phyloP scores from a whole-genome alignment of 176 grass and related monocot genomes.

The Leersia perrieri region DNA sequence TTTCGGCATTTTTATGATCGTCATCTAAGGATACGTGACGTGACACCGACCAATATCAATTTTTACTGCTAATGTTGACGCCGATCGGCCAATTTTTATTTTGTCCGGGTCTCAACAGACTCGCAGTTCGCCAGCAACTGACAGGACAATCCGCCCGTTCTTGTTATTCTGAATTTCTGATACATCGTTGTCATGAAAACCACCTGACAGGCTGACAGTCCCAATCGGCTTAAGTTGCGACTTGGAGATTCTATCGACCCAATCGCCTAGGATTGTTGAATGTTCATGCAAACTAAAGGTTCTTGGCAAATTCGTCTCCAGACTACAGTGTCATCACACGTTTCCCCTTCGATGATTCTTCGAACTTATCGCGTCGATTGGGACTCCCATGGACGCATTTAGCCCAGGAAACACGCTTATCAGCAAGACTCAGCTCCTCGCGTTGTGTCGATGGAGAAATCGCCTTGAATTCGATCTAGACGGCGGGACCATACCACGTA shows the following conservation, averaged over 20 bases:
- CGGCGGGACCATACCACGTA: neutral
- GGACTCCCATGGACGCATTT: neutral
- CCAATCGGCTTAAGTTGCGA: neutral
- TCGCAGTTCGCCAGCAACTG: neutral
- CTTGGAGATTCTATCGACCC: neutral
- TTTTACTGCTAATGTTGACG: too few relatives aligned
- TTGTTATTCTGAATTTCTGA: neutral
- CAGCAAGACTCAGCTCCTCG: neutral
- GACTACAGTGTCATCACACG: neutral
- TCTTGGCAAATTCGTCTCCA: neutral
- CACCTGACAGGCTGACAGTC: neutral
- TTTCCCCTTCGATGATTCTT: neutral
- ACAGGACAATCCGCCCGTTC: neutral
- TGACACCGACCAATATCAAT: too few relatives aligned
- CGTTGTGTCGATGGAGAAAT: neutral
- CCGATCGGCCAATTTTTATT: too few relatives aligned
- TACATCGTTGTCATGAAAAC: neutral
- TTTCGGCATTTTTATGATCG: too few relatives aligned
- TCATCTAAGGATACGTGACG: too few relatives aligned
- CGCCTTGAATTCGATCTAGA: neutral
- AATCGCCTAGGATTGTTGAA: neutral
- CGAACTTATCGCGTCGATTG: neutral
- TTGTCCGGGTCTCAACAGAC: neutral
- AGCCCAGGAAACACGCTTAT: neutral
- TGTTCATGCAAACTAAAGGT: neutral